phyloP scores from a whole-genome alignment of 2,329 filamentous ascomycete genomes.

The Blumeria graminis region DNA sequence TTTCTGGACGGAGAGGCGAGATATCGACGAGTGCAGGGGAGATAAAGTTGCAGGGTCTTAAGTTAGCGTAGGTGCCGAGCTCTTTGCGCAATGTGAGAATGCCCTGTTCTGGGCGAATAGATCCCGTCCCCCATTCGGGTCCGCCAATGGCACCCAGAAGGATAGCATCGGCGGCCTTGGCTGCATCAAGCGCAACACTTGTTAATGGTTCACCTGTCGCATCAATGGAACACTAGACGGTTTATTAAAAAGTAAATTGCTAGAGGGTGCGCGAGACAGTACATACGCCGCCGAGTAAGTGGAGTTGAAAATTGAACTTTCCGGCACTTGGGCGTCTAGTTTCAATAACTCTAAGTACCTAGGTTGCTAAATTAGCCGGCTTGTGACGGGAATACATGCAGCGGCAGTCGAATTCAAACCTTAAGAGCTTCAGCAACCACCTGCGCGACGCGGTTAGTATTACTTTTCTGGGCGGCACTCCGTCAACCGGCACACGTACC shows the following conservation, averaged over 20 bases:
- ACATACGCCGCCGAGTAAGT: slow-evolving; percentile 77
- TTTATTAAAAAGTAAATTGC: slow-evolving; percentile 3
- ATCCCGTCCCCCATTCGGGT: slow-evolving; percentile 83
- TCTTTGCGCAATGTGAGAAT: slow-evolving; percentile 80
- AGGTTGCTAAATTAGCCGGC: slow-evolving; percentile 1
- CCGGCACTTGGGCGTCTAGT: slow-evolving; percentile 39
- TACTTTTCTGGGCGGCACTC: background rate
- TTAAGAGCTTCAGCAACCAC: slow-evolving; percentile 70
- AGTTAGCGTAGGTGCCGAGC: slow-evolving; percentile 82
- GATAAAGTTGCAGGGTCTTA: slow-evolving; percentile 87
- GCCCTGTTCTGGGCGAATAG: slow-evolving; percentile 77
- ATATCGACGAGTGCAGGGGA: slow-evolving; percentile 61
- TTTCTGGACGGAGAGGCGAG: slow-evolving; percentile 66
- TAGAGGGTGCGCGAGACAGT: background rate
- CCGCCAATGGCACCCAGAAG: slow-evolving; percentile 85
- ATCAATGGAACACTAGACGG: slow-evolving; percentile 60
- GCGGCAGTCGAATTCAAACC: slow-evolving; percentile 22
- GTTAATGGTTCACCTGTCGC: slow-evolving; percentile 56
- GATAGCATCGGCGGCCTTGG: slow-evolving; percentile 69
- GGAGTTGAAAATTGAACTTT: slow-evolving; percentile 75
- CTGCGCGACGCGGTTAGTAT: slow-evolving; percentile 19
- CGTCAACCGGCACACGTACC: slow-evolving; percentile 24
- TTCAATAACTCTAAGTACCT: slow-evolving; percentile 65
- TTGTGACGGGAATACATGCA: background rate
- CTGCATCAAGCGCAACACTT: slow-evolving; percentile 57